Evolutionary conservation across 768 basidiomycete species (phyloP), one percentile per base, ranked within the genome.

Genomic region (Lactarius hatsudake): DNA sequence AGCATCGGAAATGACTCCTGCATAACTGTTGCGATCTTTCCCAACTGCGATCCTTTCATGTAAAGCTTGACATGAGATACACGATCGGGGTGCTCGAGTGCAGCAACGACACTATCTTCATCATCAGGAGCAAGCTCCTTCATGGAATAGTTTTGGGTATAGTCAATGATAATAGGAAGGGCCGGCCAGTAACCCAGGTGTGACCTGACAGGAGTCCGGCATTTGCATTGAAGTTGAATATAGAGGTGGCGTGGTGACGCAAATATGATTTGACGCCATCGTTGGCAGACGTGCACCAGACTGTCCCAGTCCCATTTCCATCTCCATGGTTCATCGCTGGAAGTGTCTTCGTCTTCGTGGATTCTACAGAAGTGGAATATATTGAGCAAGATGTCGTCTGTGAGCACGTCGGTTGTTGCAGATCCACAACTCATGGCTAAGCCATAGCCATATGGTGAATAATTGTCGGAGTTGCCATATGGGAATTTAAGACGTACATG

Each of bases 61-160:
- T 2, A 3, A 13, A 51, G 23, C 2, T 0, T 2, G 48, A 26
- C 1, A 23, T 0, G 0, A 20, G 5, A 51, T 5, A 51, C 48
- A 13, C 23, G 48, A 26, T 51, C 9, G 0, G 12, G 13, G 23
- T 51, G 23, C 48, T 51, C 23, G 13, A 51, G n/a, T 51, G 48
- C 48, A 26, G 48, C 48, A 26, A 51, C 0, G n/a, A 26, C 2
- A 13, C 15, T n/a, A 15, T 51, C 12, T 13, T 23, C 23, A 2
- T 13, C 10, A 10, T 26, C 0, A 6, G 48, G 23, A 23, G 0
- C 9, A n/a, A 10, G 7, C 5, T 5, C 0, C n/a, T n/a, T n/a
- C 9, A 1, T 9, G 32, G 32, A 34, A 34, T 34, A 34, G 8
- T 34, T 9, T 34, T 12, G 9, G n/a, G 0, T 0, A 13, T 26